These are phyloP conservation scores for Yarrowia deformans DNA, from an alignment of 805 yeast species.

Conservation along the genomic window DNA sequence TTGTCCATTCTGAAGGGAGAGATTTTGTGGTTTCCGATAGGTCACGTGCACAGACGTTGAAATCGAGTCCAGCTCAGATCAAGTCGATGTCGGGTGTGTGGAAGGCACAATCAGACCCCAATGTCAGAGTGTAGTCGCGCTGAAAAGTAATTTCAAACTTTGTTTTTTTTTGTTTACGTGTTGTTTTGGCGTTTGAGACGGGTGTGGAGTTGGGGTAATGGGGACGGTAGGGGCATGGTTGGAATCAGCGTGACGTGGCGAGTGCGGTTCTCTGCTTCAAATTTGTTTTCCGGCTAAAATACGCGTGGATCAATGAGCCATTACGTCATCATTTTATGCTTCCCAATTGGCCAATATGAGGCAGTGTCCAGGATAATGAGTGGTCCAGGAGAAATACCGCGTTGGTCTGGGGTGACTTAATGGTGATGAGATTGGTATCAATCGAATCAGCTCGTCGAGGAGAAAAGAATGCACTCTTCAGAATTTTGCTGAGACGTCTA, in stretches of 20 bases:
- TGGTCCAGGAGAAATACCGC: not conserved
- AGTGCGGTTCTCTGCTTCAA: not conserved
- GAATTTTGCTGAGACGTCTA: not conserved
- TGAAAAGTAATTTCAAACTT: not conserved
- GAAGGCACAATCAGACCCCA: too few relatives aligned
- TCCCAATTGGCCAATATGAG: not conserved
- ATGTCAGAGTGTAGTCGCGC: not conserved
- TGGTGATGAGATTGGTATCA: not conserved
- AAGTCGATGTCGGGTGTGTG: not conserved
- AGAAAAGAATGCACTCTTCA: not conserved
- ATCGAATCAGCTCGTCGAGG: not conserved
- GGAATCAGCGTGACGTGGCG: not conserved
- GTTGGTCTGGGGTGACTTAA: too few relatives aligned
- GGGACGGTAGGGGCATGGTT: not conserved
- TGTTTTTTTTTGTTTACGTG: not conserved
- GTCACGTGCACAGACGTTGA: not conserved
- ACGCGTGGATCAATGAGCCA: not conserved
- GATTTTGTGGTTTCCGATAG: too few relatives aligned
- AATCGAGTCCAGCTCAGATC: not conserved
- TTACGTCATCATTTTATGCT: not conserved
- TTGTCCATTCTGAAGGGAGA: slow-evolving; percentile 13
- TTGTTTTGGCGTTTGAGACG: not conserved
- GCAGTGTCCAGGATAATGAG: not conserved
- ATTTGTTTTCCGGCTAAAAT: not conserved
- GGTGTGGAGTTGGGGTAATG: not conserved